Percentiles rank a stretch among this genome's conserved stretches.
These are phyloP conservation scores for Vanrija pseudolonga DNA, from an alignment of 1,284 basidiomycete genomes.

Conservation along the genomic window DNA sequence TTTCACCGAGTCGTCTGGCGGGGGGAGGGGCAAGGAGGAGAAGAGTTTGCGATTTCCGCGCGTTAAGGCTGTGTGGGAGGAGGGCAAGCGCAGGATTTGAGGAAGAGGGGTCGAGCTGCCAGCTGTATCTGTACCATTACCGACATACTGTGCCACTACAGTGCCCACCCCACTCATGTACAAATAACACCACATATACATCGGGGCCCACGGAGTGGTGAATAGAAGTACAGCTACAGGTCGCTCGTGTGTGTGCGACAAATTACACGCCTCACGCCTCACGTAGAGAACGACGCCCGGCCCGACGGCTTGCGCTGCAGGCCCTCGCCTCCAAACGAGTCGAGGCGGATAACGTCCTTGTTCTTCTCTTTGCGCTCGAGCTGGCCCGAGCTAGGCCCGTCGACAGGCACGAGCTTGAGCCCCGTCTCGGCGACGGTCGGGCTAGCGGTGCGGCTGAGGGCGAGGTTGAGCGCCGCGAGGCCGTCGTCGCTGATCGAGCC, in stretches of 20 bases:
- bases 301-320: conserved; percentile 28
- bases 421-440: conserved; percentile 43
- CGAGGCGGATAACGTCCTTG: conserved; percentile 33
- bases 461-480: conserved; percentile 14
- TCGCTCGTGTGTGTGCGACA: too few relatives aligned
- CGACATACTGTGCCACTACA: too few relatives aligned
- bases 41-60: conserved; percentile 43
- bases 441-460: conserved; percentile 12
- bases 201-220: too few relatives aligned
- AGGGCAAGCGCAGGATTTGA: conserved; percentile 32
- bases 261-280: too few relatives aligned
- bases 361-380: conserved; percentile 26
- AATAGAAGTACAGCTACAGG: too few relatives aligned
- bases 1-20: conserved; percentile 38
- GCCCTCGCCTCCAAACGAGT: conserved; percentile 39
- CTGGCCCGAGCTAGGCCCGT: conserved; percentile 27
- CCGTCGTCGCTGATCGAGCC: conserved; percentile 29
- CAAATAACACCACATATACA: too few relatives aligned
- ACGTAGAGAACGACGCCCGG: neutral
- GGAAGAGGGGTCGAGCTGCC: too few relatives aligned
- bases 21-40: conserved; percentile 15
- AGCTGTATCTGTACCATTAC: too few relatives aligned
- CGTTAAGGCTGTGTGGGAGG: conserved; percentile 43
- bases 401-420: conserved; percentile 9
- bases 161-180: too few relatives aligned